A percentile compares a stretch with the other conserved stretches of the same genome.
Conservation (phyloP, 2,329 filamentous ascomycete species). For the Colletotrichum sp. region DNA sequence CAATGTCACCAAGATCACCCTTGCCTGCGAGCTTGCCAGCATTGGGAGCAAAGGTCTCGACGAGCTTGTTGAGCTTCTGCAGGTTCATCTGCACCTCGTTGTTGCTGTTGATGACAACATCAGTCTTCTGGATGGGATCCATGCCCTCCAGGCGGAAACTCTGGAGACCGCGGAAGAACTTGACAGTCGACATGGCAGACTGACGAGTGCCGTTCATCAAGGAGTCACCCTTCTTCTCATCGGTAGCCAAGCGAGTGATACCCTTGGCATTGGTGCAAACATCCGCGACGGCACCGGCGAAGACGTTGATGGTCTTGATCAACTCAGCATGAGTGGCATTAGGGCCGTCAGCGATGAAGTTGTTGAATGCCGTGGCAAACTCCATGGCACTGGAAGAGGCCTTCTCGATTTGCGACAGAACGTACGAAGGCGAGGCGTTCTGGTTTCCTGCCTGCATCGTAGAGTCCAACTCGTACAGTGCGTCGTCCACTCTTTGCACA, state of each 20-base stretch:
- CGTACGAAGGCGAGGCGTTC: constrained; percentile 92
- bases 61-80: constrained; percentile 91
- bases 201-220: constrained; percentile 83
- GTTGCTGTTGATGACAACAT: constrained; percentile 97
- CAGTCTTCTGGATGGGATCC: constrained; percentile 90
- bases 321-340: constrained; percentile 89
- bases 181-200: constrained; percentile 85
- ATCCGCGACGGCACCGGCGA: constrained; percentile 89
- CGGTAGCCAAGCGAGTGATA: constrained; percentile 87
- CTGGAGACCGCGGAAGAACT: constrained; percentile 93
- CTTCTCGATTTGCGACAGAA: constrained; percentile 97
- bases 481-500: constrained; percentile 93
- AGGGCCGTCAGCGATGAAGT: constrained; percentile 95
- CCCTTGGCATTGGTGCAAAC: constrained; percentile 97
- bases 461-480: constrained; percentile 95
- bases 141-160: constrained; percentile 93
- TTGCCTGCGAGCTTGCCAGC: constrained; percentile 80
- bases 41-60: constrained; percentile 89
- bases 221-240: constrained; percentile 92
- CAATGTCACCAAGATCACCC: constrained; percentile 90
- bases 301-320: constrained; percentile 90
- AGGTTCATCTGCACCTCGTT: constrained; percentile 94
- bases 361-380: constrained; percentile 97
- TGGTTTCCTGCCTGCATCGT: constrained; percentile 99
- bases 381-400: constrained; percentile 93